phyloP scores from a whole-genome alignment of 495 filamentous ascomycete species.

The Beverwykella pulmonaria region DNA sequence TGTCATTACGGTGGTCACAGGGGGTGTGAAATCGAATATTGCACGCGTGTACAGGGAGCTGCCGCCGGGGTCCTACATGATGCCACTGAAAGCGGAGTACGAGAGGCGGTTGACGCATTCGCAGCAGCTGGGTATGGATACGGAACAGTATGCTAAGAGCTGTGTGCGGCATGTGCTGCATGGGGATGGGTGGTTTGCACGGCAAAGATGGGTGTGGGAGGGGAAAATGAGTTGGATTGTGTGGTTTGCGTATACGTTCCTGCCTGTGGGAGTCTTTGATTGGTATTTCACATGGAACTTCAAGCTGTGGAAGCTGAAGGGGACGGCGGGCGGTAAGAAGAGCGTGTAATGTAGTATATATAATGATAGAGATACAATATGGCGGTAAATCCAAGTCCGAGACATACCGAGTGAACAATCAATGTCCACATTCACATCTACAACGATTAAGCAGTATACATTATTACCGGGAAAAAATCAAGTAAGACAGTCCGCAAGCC shows the following conservation, averaged over 20 bases:
- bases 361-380: too few relatives aligned
- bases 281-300: conserved; percentile 28
- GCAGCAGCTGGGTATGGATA: conserved; percentile 58
- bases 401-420: too few relatives aligned
- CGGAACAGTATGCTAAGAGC: conserved; percentile 57
- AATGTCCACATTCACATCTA: too few relatives aligned
- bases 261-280: conserved; percentile 40
- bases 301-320: conserved; percentile 28
- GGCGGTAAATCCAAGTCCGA: too few relatives aligned
- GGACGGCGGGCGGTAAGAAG: conserved; percentile 14
- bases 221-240: conserved; percentile 50
- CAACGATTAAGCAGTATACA: too few relatives aligned
- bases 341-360: too few relatives aligned
- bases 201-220: conserved; percentile 58
- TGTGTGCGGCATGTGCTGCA: conserved; percentile 60
- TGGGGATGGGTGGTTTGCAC: conserved; percentile 48
- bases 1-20: conserved; percentile 58
- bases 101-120: conserved; percentile 57
- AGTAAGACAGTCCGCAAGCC: too few relatives aligned
- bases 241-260: conserved; percentile 54
- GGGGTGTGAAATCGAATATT: conserved; percentile 63
- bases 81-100: conserved; percentile 57
- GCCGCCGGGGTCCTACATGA: conserved; percentile 54
- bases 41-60: conserved; percentile 56
- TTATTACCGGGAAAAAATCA: too few relatives aligned